Percentiles rank a stretch among this genome's conserved stretches.
These are phyloP conservation scores for Aspergillus sp. DNA, from an alignment of 2,329 filamentous ascomycete species.

Conservation along the genomic window DNA sequence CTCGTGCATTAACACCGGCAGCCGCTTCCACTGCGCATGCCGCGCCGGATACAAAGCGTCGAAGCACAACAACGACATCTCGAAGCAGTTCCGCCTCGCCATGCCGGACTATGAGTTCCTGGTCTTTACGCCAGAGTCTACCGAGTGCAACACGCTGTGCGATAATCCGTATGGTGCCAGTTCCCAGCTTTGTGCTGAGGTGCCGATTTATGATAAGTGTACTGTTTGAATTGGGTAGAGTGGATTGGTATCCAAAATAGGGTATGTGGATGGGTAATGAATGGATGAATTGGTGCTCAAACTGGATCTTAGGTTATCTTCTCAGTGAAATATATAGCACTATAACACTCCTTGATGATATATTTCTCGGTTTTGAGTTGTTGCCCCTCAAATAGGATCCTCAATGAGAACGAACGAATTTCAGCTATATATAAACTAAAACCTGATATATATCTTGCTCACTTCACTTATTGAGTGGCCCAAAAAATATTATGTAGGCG, in stretches of 20 bases:
- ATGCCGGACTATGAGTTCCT: constrained; percentile 41
- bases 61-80: constrained; percentile 26
- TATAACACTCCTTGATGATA: background rate
- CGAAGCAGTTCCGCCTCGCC: constrained; percentile 38
- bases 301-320: background rate
- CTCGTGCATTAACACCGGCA: constrained; percentile 45
- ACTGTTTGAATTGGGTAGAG: constrained; percentile 17
- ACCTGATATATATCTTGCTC: too few relatives aligned
- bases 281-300: background rate
- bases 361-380: background rate
- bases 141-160: constrained; percentile 37
- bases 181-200: constrained; percentile 36
- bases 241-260: background rate
- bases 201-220: constrained; percentile 31
- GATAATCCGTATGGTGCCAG: constrained; percentile 31
- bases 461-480: too few relatives aligned
- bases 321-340: background rate
- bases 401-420: background rate
- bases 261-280: background rate
- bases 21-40: constrained; percentile 42
- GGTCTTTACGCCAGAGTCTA: constrained; percentile 38
- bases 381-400: background rate
- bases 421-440: background rate
- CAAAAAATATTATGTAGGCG: too few relatives aligned
- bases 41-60: constrained; percentile 43